Evolutionary conservation across 305 asterid species (phyloP).

Genomic region (Nicotiana rustica): DNA sequence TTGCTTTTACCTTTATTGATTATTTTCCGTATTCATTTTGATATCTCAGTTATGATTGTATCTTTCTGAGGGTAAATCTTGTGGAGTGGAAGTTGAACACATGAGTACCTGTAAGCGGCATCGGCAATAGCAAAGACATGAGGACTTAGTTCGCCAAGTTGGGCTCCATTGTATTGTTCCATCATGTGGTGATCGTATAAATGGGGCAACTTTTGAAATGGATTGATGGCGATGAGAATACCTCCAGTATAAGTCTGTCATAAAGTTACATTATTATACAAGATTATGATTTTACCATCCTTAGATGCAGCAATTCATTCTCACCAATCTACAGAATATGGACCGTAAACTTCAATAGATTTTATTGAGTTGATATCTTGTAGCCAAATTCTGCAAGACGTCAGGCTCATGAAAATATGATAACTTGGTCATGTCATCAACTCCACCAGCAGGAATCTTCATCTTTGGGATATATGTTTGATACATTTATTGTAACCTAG

Average conservation of each 20-base stretch:
- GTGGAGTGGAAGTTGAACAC: conserved; percentile 33
- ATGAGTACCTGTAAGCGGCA: conserved; percentile 70
- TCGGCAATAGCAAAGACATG: conserved; percentile 86
- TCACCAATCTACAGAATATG: too few species aligned
- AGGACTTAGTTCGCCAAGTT: conserved; percentile 73
- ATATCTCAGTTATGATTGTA: conserved; percentile 24
- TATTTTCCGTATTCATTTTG: conserved; percentile 60
- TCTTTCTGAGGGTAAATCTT: conserved; percentile 7
- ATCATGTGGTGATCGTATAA: conserved; percentile 68
- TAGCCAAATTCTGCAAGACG: conserved; percentile 65
- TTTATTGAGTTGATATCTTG: conserved; percentile 66
- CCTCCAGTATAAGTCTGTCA: conserved; percentile 82
- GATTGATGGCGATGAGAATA: conserved; percentile 83
- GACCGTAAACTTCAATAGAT: conserved; percentile 56
- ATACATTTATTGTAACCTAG: conserved; percentile 56
- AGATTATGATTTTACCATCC: too few species aligned
- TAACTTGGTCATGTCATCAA: conserved; percentile 79
- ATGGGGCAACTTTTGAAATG: conserved; percentile 77
- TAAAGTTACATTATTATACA: background rate
- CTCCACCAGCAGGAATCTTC: conserved; percentile 64
- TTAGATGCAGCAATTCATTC: too few species aligned
- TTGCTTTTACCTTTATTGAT: conserved; percentile 67
- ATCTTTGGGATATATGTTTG: conserved; percentile 64
- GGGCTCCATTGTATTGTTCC: conserved; percentile 74
- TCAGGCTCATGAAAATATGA: conserved; percentile 85